Percentiles rank a stretch among this genome's conserved stretches.
phyloP scores from a whole-genome alignment of 495 filamentous ascomycete species.

The Tuber umbilicatum region DNA sequence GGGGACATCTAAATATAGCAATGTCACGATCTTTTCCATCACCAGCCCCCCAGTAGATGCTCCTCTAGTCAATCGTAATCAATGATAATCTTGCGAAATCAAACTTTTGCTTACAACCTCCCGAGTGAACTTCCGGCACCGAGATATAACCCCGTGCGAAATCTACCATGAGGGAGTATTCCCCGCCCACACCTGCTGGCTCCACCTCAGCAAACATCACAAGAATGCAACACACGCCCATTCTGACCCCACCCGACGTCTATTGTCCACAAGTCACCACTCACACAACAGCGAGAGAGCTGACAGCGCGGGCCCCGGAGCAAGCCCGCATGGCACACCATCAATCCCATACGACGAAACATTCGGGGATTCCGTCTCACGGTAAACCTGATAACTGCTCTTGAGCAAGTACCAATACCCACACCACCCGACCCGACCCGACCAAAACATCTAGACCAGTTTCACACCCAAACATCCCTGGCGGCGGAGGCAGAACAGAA shows the following conservation, averaged over 20 bases:
- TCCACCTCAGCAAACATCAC: background rate
- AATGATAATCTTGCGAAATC: background rate
- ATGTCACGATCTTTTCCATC: background rate
- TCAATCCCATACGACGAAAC: background rate
- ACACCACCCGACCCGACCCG: background rate
- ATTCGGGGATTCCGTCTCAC: background rate
- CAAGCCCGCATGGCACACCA: background rate
- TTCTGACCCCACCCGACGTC: background rate
- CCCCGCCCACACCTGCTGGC: background rate
- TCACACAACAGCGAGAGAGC: background rate
- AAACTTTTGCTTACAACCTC: background rate
- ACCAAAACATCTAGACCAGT: background rate
- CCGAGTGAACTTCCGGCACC: background rate
- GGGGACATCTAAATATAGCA: background rate
- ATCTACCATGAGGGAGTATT: background rate
- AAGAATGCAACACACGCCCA: background rate
- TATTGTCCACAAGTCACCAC: background rate
- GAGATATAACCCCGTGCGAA: background rate
- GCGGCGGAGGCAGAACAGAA: background rate
- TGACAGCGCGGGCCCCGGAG: background rate
- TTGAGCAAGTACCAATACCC: background rate
- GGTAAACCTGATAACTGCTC: background rate
- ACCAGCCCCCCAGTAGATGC: background rate
- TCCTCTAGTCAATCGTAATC: background rate
- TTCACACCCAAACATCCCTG: background rate